Percentiles rank a stretch among this genome's conserved stretches.
These are phyloP conservation scores for Neofusicoccum sp. DNA, from an alignment of 2,329 filamentous ascomycete species.

Conservation along the genomic window DNA sequence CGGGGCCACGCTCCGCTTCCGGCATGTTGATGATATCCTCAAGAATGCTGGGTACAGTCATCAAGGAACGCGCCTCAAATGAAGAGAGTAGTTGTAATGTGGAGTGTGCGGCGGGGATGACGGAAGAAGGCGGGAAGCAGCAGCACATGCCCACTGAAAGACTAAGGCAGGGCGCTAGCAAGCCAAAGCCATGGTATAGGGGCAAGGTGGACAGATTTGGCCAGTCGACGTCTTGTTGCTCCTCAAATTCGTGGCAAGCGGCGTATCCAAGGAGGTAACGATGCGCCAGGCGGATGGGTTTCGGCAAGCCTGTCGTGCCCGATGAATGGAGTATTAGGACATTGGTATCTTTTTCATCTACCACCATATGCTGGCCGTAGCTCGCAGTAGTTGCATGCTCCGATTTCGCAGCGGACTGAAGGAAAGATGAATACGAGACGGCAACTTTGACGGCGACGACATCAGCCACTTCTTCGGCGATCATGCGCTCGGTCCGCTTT, in stretches of 20 bases:
- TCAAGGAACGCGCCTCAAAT: conserved; percentile 29
- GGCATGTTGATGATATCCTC: conserved; percentile 34
- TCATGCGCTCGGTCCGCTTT: background rate
- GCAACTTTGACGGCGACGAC: background rate
- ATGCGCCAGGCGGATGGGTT: conserved; percentile 38
- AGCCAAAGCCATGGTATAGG: conserved; percentile 40
- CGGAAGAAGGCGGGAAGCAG: conserved; percentile 30
- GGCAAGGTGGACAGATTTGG: conserved; percentile 39
- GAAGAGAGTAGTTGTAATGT: conserved; percentile 30
- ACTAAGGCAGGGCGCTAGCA: conserved; percentile 37
- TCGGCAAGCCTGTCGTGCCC: conserved; percentile 41
- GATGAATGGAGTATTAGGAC: conserved; percentile 34
- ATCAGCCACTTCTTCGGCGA: background rate
- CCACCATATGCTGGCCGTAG: background rate
- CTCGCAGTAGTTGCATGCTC: background rate
- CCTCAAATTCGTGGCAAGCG: conserved; percentile 25
- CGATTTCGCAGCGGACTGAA: background rate
- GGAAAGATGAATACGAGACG: background rate
- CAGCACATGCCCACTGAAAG: conserved; percentile 34
- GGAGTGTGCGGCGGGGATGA: conserved; percentile 29
- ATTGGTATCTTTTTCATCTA: background rate
- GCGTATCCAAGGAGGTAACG: conserved; percentile 34
- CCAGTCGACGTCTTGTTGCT: conserved; percentile 17
- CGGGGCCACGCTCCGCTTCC: background rate
- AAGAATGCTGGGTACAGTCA: conserved; percentile 41